Percentiles rank a stretch among this genome's conserved stretches.
Evolutionary conservation across 2,329 filamentous ascomycete genomes (phyloP).

Genomic region (Penicillium sp.): DNA sequence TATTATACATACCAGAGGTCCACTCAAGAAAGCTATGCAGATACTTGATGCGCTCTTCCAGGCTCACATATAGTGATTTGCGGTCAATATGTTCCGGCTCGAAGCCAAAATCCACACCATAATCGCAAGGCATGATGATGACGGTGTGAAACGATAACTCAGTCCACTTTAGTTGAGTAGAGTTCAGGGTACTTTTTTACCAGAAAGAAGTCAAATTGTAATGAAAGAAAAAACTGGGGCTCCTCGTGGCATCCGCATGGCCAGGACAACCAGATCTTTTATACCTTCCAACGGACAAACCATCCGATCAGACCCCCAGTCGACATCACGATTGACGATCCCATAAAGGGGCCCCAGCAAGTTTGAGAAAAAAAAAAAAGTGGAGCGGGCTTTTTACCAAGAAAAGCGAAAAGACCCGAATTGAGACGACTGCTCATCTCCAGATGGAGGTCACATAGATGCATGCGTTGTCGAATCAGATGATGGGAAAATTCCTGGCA

Average conservation of each 20-base stretch:
- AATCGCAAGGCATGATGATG: conserved; percentile 21
- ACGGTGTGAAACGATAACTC: background rate
- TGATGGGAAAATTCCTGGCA: conserved; percentile 2
- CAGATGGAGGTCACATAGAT: background rate
- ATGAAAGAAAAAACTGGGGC: conserved; percentile 10
- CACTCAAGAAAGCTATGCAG: conserved; percentile 77
- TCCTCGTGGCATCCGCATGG: conserved; percentile 16
- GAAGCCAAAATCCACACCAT: conserved; percentile 8
- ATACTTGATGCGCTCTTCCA: conserved; percentile 69
- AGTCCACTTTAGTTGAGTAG: background rate
- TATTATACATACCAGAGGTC: conserved; percentile 58
- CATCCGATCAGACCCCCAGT: background rate
- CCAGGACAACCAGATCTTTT: conserved; percentile 12
- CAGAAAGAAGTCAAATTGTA: background rate
- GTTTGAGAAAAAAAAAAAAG: background rate
- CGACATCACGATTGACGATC: background rate
- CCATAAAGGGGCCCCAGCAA: background rate
- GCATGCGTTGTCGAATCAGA: conserved; percentile 15
- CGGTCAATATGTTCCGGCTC: conserved; percentile 63
- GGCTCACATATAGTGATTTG: conserved; percentile 68
- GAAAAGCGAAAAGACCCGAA: conserved; percentile 8
- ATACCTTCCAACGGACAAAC: conserved; percentile 9
- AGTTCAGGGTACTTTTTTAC: background rate
- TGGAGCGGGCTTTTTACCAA: conserved; percentile 7
- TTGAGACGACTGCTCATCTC: conserved; percentile 4